Evolutionary conservation across 257 asterid species (phyloP).

Genomic region (Lantana camara): DNA sequence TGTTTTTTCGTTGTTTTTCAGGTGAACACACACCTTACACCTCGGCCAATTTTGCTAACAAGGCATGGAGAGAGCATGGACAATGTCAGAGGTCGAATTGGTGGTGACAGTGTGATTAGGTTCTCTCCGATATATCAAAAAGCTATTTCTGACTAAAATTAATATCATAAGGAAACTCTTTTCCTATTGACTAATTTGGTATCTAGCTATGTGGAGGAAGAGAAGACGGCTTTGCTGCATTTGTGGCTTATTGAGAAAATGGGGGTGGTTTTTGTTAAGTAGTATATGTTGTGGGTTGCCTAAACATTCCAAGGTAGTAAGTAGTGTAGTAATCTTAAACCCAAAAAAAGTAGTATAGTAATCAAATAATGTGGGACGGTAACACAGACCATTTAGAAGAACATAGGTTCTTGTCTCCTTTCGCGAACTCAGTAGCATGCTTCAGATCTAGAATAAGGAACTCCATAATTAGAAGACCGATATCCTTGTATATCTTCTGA

Average conservation of each 20-base stretch:
- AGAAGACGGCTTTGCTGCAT: neutral
- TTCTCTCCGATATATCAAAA: conserved; percentile 26
- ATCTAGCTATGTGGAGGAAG: conserved; percentile 1
- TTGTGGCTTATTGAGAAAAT: conserved; percentile 10
- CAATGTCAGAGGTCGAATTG: conserved; percentile 97
- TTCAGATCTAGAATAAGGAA: conserved; percentile 13
- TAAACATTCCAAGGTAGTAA: too few relatives aligned
- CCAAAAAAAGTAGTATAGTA: too few relatives aligned
- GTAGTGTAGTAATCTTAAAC: neutral
- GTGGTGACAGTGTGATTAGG: conserved; percentile 96
- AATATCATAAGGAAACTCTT: neutral
- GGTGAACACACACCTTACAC: conserved; percentile 98
- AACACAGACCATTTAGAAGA: neutral
- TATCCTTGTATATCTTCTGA: conserved; percentile 13
- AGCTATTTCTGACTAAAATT: conserved; percentile 16
- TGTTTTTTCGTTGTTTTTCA: conserved; percentile 35
- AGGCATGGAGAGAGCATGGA: conserved; percentile 97
- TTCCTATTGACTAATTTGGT: conserved; percentile 3
- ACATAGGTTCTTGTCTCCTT: neutral
- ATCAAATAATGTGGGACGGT: too few relatives aligned
- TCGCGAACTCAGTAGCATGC: neutral
- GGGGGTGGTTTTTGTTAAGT: too few relatives aligned
- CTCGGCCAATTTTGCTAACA: conserved; percentile 97
- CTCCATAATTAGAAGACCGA: conserved; percentile 9
- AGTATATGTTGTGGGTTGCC: too few relatives aligned